Percentiles rank a stretch among this genome's conserved stretches.
phyloP scores from a whole-genome alignment of 768 basidiomycete genomes.

The Rhodocollybia butyracea region DNA sequence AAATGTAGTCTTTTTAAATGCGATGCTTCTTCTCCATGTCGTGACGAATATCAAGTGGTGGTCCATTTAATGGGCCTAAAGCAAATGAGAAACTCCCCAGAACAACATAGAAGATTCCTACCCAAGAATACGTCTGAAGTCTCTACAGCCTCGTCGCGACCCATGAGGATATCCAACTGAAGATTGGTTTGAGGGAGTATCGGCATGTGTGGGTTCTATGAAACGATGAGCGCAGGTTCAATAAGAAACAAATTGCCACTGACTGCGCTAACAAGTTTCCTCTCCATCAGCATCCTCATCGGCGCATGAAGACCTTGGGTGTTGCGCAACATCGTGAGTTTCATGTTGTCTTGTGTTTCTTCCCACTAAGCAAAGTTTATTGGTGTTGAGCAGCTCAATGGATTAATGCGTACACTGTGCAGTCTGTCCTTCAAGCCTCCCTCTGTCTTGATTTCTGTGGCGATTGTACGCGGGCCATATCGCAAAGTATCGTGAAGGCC shows the following conservation, averaged over 20 bases:
- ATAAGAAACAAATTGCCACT: constrained; percentile 20
- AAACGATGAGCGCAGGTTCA: neutral
- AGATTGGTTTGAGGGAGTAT: constrained; percentile 69
- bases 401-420: constrained; percentile 56
- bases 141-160: constrained; percentile 82
- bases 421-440: constrained; percentile 66
- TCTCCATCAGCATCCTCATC: constrained; percentile 90
- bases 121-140: constrained; percentile 79
- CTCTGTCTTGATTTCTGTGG: constrained; percentile 64
- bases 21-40: constrained; percentile 64
- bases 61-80: constrained; percentile 51
- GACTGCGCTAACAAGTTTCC: constrained; percentile 78
- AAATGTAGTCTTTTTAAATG: constrained; percentile 35
- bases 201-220: constrained; percentile 66
- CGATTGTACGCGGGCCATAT: constrained; percentile 81
- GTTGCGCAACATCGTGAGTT: constrained; percentile 81
- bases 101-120: constrained; percentile 30
- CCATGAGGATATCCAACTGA: constrained; percentile 90
- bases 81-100: neutral
- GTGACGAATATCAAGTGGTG: constrained; percentile 53
- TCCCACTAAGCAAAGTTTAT: constrained; percentile 67
- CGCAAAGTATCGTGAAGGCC: constrained; percentile 88
- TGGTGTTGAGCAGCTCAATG: neutral
- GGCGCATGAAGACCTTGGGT: constrained; percentile 87
- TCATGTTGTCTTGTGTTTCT: constrained; percentile 84